phyloP scores from a whole-genome alignment of 345 rosid genomes.

The Orychophragmus violaceus region DNA sequence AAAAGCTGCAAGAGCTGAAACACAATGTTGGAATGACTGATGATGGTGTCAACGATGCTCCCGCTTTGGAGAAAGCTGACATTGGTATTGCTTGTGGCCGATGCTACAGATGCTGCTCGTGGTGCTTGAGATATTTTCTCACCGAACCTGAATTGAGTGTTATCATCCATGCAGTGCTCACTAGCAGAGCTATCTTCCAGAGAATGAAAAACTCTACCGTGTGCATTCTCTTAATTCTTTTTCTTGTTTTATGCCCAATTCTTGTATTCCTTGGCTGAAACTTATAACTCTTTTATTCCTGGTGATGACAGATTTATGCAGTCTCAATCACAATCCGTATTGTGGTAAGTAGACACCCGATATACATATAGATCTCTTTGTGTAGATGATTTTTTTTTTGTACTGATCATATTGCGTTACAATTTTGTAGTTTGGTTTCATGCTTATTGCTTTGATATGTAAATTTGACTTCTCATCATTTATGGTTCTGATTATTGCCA shows the following conservation, averaged over 20 bases:
- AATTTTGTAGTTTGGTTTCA: constrained; percentile 33
- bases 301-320: constrained; percentile 27
- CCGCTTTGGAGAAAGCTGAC: constrained; percentile 74
- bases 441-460: too few relatives aligned
- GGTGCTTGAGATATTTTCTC: constrained; percentile 78
- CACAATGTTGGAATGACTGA: constrained; percentile 94
- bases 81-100: constrained; percentile 93
- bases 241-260: neutral
- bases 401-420: neutral
- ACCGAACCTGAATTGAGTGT: constrained; percentile 90
- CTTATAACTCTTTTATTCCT: neutral
- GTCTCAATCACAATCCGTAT: constrained; percentile 43
- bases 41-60: constrained; percentile 89
- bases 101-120: constrained; percentile 87
- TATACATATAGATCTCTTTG: neutral
- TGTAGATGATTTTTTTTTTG: neutral
- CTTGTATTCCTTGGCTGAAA: neutral
- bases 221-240: neutral
- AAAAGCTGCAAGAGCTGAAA: constrained; percentile 57
- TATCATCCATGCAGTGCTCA: constrained; percentile 78
- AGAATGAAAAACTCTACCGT: constrained; percentile 91
- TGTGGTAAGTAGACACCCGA: constrained; percentile 23
- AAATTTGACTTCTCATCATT: constrained; percentile 48
- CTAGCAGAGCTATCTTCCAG: too few relatives aligned
- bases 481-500: constrained; percentile 92